Evolutionary conservation across 345 rosid genomes (phyloP).

Genomic region (Cochlearia excelsa): DNA sequence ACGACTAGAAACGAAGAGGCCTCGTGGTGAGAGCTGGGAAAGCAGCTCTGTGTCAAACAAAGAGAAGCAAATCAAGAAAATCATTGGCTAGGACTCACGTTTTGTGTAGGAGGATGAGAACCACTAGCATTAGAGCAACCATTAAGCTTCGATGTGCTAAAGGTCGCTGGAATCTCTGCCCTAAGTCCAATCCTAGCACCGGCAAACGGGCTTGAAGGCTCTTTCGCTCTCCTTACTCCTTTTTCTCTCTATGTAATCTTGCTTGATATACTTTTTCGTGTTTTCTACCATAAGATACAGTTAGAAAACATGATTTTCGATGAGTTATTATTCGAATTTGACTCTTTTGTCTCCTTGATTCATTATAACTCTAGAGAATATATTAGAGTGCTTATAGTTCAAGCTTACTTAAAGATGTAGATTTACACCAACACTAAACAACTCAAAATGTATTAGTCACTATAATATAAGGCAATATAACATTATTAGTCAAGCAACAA

Average conservation of each 20-base stretch:
- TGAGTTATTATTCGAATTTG: too few relatives aligned
- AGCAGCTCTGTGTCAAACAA: conserved; percentile 78
- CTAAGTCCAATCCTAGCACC: conserved; percentile 79
- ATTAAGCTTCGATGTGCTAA: conserved; percentile 87
- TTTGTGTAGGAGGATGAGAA: conserved; percentile 80
- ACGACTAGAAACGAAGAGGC: conserved; percentile 45
- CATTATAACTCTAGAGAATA: too few relatives aligned
- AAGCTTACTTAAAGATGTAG: too few relatives aligned
- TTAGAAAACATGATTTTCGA: neutral
- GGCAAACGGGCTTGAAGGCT: conserved; percentile 51
- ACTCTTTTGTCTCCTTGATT: too few relatives aligned
- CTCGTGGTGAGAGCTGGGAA: conserved; percentile 91
- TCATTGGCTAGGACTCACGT: conserved; percentile 95
- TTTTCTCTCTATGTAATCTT: conserved; percentile 24
- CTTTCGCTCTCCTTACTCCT: too few relatives aligned
- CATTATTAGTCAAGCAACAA: too few relatives aligned
- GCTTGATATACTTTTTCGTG: conserved; percentile 9
- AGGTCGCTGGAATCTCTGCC: conserved; percentile 84
- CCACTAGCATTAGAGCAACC: conserved; percentile 81
- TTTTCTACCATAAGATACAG: conserved; percentile 20
- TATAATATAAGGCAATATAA: too few relatives aligned
- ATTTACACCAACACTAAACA: too few relatives aligned
- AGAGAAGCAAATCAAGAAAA: conserved; percentile 87
- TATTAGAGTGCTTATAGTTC: too few relatives aligned
- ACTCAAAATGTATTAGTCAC: too few relatives aligned